Conservation (phyloP, 208 protist species). For the Trichomonas tenax region DNA sequence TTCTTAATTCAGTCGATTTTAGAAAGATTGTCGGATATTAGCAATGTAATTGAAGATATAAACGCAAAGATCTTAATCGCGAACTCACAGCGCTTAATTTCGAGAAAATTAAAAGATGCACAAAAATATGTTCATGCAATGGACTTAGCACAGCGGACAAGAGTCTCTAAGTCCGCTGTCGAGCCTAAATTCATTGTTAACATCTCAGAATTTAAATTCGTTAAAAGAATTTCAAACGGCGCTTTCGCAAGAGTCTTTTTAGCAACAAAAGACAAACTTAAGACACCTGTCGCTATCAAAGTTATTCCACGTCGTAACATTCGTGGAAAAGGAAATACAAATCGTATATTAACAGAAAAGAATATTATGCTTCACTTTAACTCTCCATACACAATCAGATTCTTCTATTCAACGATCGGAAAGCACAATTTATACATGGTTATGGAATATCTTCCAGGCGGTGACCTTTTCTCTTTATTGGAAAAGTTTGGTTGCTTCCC, state of each 20-base stretch:
- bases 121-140: neutral
- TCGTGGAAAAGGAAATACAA: neutral
- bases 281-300: neutral
- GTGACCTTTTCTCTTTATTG: neutral
- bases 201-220: neutral
- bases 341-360: neutral
- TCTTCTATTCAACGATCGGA: neutral
- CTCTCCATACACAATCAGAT: neutral
- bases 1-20: neutral
- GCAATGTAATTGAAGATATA: neutral
- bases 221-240: constrained; percentile 3
- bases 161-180: neutral
- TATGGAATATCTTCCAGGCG: neutral
- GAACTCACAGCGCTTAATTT: neutral
- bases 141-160: neutral
- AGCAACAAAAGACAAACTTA: neutral
- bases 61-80: neutral
- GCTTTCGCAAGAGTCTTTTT: neutral
- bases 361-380: neutral
- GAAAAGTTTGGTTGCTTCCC: neutral
- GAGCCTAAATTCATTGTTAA: neutral
- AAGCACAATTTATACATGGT: neutral
- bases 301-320: neutral
- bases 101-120: neutral
- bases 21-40: neutral